Evolutionary conservation across 73 alveolate genomes (phyloP).

Genomic region (Breviolum minutum): DNA sequence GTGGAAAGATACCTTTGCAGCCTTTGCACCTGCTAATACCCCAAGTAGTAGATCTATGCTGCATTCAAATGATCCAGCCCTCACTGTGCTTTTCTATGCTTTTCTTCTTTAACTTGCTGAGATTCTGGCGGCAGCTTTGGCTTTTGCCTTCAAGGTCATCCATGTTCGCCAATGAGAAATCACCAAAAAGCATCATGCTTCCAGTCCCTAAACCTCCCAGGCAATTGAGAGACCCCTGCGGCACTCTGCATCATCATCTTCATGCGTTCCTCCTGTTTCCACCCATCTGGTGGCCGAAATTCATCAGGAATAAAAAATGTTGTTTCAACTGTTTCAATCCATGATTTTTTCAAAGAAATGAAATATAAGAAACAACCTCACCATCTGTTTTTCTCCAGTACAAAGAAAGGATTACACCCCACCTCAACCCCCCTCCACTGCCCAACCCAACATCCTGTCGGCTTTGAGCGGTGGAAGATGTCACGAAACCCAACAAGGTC

Average conservation of each 20-base stretch:
- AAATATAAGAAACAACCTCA: not conserved
- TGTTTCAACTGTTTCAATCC: too few relatives aligned
- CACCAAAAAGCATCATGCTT: not conserved
- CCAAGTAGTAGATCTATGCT: too few relatives aligned
- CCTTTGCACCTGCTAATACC: too few relatives aligned
- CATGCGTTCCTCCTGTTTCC: conserved; percentile 63
- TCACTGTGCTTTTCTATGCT: not conserved
- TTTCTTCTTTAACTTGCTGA: not conserved
- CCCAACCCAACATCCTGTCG: conserved; percentile 1
- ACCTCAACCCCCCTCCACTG: not conserved
- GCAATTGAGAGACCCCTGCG: not conserved
- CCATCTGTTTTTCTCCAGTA: not conserved
- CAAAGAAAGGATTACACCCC: too few relatives aligned
- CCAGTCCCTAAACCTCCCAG: not conserved
- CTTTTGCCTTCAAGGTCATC: not conserved
- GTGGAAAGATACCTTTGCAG: too few relatives aligned
- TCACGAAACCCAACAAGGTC: conserved; percentile 68
- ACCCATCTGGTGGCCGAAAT: not conserved
- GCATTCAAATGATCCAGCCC: too few relatives aligned
- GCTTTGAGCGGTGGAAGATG: not conserved
- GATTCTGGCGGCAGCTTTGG: conserved; percentile 44
- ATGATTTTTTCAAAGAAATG: too few relatives aligned
- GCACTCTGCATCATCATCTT: conserved; percentile 80
- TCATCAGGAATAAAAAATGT: too few relatives aligned
- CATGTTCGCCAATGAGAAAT: not conserved